Evolutionary conservation across 495 filamentous ascomycete genomes (phyloP).

Genomic region (Pyronema omphalodes): DNA sequence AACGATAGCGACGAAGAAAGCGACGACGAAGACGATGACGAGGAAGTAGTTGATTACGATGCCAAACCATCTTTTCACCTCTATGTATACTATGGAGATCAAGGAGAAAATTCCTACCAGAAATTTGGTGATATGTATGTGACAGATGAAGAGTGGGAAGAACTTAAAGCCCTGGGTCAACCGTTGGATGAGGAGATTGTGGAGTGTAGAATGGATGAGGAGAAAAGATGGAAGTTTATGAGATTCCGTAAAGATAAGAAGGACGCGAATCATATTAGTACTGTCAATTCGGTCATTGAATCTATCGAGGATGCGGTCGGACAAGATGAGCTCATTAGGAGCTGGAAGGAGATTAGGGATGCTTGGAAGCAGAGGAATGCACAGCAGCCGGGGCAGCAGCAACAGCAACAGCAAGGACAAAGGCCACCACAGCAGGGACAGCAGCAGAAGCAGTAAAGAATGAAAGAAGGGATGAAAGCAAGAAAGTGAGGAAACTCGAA

Average conservation of each 20-base stretch:
- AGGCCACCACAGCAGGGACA: not conserved
- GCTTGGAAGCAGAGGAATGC: slow-evolving; percentile 16
- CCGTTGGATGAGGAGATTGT: slow-evolving; percentile 69
- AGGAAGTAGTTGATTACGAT: slow-evolving; percentile 34
- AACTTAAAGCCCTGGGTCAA: slow-evolving; percentile 45
- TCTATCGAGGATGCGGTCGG: slow-evolving; percentile 61
- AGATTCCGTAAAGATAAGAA: slow-evolving; percentile 79
- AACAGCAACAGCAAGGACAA: not conserved
- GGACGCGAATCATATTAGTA: slow-evolving; percentile 72
- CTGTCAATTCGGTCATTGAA: slow-evolving; percentile 61
- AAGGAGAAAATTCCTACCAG: slow-evolving; percentile 30
- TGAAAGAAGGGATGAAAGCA: not conserved
- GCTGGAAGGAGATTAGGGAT: slow-evolving; percentile 10
- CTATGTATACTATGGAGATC: slow-evolving; percentile 35
- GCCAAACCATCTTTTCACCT: slow-evolving; percentile 39
- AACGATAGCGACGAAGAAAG: slow-evolving; percentile 30
- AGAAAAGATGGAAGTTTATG: slow-evolving; percentile 63
- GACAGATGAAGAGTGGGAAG: slow-evolving; percentile 64
- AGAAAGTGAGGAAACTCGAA: too few species aligned
- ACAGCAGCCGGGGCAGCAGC: not conserved
- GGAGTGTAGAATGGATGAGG: slow-evolving; percentile 63
- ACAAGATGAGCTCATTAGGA: slow-evolving; percentile 37
- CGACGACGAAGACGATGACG: slow-evolving; percentile 7
- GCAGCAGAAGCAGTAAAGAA: not conserved
- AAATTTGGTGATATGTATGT: slow-evolving; percentile 48